These are phyloP conservation scores for Aureobasidium sp. DNA, from an alignment of 2,329 filamentous ascomycete species.

Conservation along the genomic window DNA sequence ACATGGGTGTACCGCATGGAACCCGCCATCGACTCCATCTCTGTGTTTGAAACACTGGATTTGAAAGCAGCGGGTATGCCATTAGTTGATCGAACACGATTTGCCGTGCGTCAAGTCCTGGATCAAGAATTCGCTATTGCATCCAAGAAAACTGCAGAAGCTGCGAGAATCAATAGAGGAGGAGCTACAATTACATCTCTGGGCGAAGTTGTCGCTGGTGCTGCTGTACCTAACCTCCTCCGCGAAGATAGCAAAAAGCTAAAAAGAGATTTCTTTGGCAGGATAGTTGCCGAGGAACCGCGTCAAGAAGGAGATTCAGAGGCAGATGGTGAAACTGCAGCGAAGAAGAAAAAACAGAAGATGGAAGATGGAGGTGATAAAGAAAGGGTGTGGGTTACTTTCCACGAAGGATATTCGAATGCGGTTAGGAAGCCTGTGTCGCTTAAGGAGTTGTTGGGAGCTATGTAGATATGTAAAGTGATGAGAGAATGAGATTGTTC, in stretches of 20 bases:
- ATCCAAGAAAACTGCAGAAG: constrained; percentile 57
- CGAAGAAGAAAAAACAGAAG: constrained; percentile 17
- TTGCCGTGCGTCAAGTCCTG: constrained; percentile 85
- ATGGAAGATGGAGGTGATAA: constrained; percentile 33
- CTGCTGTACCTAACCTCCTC: constrained; percentile 9
- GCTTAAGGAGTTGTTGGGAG: constrained; percentile 67
- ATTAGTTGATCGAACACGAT: constrained; percentile 61
- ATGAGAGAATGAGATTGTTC: too few relatives aligned
- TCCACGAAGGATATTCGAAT: constrained; percentile 85
- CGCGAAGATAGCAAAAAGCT: constrained; percentile 32
- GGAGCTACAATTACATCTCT: constrained; percentile 19
- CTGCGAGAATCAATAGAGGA: constrained; percentile 55
- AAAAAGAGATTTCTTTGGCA: constrained; percentile 81
- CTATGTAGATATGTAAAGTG: constrained; percentile 33
- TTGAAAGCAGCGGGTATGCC: constrained; percentile 39
- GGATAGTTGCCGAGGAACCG: constrained; percentile 39
- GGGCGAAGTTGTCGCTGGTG: constrained; percentile 18
- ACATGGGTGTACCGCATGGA: constrained; percentile 88
- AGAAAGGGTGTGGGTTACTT: constrained; percentile 77
- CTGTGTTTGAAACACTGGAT: constrained; percentile 62
- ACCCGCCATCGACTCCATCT: constrained; percentile 74
- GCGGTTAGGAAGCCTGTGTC: constrained; percentile 84
- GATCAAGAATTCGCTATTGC: constrained; percentile 83
- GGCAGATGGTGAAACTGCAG: constrained; percentile 6
- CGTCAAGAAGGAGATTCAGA: constrained; percentile 26